Conservation (phyloP, 1,139 yeast genomes). For the Zygoascus meyerae region DNA sequence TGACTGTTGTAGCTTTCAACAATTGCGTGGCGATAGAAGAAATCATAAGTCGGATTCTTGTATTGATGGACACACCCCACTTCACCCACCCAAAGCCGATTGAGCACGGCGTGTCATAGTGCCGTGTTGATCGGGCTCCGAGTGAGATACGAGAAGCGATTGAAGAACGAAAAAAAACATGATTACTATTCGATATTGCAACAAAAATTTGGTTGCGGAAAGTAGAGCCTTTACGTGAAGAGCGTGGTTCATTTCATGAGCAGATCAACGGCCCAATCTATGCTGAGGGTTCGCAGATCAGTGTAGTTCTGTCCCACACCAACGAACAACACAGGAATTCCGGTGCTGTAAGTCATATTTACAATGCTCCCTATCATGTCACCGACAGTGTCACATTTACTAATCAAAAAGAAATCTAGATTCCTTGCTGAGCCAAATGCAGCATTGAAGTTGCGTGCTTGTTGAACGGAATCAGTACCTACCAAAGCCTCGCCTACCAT, state of each 20-base stretch:
- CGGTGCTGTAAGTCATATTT: slow-evolving; percentile 95
- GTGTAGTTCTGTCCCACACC: slow-evolving; percentile 98
- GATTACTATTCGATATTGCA: too few species aligned
- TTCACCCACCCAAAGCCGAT: too few species aligned
- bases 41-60: not conserved
- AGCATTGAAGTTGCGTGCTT: slow-evolving; percentile 84
- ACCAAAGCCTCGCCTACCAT: slow-evolving; percentile 99
- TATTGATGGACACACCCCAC: not conserved
- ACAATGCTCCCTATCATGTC: slow-evolving; percentile 96
- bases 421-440: slow-evolving; percentile 85
- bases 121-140: too few species aligned
- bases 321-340: slow-evolving; percentile 89
- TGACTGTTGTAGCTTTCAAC: not conserved
- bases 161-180: too few species aligned
- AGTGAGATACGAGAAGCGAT: too few species aligned
- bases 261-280: slow-evolving; percentile 86
- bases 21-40: not conserved
- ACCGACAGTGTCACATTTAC: slow-evolving; percentile 97
- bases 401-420: slow-evolving; percentile 85
- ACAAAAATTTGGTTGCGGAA: too few species aligned
- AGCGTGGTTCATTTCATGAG: slow-evolving; percentile 41
- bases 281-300: slow-evolving; percentile 86
- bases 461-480: slow-evolving; percentile 95
- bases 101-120: too few species aligned
- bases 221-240: too few species aligned